phyloP scores from a whole-genome alignment of 2,329 filamentous ascomycete genomes.

The Colletotrichum shisoi region DNA sequence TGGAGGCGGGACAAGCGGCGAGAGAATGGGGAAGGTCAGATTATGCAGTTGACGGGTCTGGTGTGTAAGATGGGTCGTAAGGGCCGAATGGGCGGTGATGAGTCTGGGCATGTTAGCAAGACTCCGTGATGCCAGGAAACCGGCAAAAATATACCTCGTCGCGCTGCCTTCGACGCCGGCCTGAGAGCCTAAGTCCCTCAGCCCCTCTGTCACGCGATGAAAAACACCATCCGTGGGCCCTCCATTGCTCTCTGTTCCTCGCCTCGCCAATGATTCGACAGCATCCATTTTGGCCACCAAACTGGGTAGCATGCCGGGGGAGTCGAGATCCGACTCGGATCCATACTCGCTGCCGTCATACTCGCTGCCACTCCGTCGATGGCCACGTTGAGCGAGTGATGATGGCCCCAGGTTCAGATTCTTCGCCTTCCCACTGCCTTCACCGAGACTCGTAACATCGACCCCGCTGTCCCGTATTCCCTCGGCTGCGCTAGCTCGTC shows the following conservation, averaged over 20 bases:
- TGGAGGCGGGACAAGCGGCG: conserved; percentile 70
- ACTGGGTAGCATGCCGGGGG: conserved; percentile 70
- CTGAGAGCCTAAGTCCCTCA: conserved; percentile 77
- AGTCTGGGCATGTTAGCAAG: conserved; percentile 57
- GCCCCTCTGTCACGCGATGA: conserved; percentile 70
- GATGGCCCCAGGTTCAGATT: conserved; percentile 57
- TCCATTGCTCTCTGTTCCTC: conserved; percentile 71
- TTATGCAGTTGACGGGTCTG: conserved; percentile 79
- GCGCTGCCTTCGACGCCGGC: conserved; percentile 75
- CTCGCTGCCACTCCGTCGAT: conserved; percentile 63
- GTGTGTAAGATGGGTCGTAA: conserved; percentile 77
- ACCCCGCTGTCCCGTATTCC: conserved; percentile 54
- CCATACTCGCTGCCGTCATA: conserved; percentile 81
- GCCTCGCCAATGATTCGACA: conserved; percentile 73
- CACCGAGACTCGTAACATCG: conserved; percentile 47
- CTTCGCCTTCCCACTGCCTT: conserved; percentile 45
- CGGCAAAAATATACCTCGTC: conserved; percentile 64
- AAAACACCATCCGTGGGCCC: conserved; percentile 72
- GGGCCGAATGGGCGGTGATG: conserved; percentile 76
- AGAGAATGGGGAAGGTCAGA: conserved; percentile 74
- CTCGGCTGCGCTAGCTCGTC: conserved; percentile 42
- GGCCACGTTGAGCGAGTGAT: conserved; percentile 54
- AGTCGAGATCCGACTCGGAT: conserved; percentile 74
- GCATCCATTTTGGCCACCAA: conserved; percentile 75
- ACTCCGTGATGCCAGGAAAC: not conserved